Conservation (phyloP, 2,329 filamentous ascomycete species). For the Pyricularia grisea region DNA sequence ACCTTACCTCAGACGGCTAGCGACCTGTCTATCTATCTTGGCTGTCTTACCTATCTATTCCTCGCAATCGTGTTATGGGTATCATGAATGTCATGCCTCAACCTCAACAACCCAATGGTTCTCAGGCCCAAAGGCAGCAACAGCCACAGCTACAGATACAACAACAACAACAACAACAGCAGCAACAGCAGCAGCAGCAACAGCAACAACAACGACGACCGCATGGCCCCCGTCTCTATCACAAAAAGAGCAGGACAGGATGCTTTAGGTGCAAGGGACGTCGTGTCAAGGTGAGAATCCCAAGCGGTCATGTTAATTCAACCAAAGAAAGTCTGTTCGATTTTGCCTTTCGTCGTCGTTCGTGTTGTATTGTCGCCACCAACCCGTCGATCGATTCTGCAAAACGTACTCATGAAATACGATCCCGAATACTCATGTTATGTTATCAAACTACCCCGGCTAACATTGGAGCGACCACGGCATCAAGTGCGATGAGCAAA, state of each 20-base stretch:
- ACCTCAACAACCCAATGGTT: neutral
- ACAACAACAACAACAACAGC: neutral
- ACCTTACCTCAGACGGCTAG: neutral
- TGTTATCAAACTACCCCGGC: neutral
- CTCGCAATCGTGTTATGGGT: too few species aligned
- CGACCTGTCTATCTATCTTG: neutral
- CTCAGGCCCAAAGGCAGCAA: neutral
- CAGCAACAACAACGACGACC: slow-evolving; percentile 1
- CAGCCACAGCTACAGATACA: neutral
- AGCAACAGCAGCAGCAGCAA: neutral
- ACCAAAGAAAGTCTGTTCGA: neutral
- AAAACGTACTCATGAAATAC: too few species aligned
- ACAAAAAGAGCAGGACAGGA: slow-evolving; percentile 21
- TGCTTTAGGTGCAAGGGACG: slow-evolving; percentile 19
- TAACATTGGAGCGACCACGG: neutral
- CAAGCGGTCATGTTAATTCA: neutral
- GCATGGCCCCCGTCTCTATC: slow-evolving; percentile 17
- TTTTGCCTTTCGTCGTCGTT: neutral
- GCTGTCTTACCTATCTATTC: neutral
- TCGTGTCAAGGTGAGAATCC: slow-evolving; percentile 18
- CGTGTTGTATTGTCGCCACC: neutral
- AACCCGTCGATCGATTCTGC: too few species aligned
- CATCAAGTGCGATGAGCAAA: slow-evolving; percentile 15
- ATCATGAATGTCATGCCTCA: neutral
- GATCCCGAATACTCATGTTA: too few species aligned